Conservation (phyloP, 192 early-diverging fungal genomes). For the Backusella westeae region DNA sequence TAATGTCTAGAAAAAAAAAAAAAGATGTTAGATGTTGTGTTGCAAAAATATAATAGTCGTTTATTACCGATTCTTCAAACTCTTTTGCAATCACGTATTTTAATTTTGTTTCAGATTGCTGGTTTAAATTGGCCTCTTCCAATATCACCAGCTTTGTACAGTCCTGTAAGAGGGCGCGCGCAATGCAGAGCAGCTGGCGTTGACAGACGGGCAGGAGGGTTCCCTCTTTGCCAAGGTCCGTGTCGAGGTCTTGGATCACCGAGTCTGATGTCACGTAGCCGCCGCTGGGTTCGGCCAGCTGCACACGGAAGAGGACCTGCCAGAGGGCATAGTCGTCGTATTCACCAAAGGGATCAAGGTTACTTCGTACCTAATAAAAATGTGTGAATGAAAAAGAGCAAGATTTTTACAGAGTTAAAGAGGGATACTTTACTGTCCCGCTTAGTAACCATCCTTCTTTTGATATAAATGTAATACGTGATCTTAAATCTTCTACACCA, state of each 20-base stretch:
- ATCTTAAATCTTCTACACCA: constrained; percentile 73
- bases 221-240: constrained; percentile 32
- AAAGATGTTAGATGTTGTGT: no score
- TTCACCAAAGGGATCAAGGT: constrained; percentile 54
- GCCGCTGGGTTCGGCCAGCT: constrained; percentile 36
- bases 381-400: constrained; percentile 6
- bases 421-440: constrained; percentile 45
- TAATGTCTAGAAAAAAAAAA: constrained; percentile 31
- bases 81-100: constrained; percentile 76
- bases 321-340: constrained; percentile 62
- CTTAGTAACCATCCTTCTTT: constrained; percentile 68
- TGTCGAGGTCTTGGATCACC: constrained; percentile 32
- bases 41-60: neutral
- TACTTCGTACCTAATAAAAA: constrained; percentile 49
- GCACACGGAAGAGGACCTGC: constrained; percentile 63
- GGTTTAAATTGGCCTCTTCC: constrained; percentile 86
- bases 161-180: constrained; percentile 48
- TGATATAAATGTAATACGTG: constrained; percentile 71
- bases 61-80: constrained; percentile 57
- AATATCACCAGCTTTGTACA: constrained; percentile 59
- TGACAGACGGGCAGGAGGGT: constrained; percentile 36
- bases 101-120: constrained; percentile 77
- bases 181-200: constrained; percentile 45
- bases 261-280: neutral
- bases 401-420: constrained; percentile 6